Evolutionary conservation across 148 eudicot species (phyloP).

Genomic region (Fallopia convolvulus): DNA sequence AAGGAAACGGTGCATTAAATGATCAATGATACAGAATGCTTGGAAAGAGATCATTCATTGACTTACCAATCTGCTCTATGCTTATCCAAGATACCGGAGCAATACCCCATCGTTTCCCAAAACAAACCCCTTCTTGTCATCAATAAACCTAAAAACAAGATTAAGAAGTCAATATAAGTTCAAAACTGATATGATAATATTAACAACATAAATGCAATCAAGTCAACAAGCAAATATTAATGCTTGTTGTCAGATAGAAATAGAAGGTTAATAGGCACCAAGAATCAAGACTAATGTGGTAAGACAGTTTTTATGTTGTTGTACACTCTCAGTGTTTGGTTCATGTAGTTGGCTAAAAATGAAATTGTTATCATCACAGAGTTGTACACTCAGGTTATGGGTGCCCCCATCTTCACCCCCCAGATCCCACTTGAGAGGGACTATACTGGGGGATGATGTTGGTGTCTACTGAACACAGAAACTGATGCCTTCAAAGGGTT

Average conservation of each 20-base stretch:
- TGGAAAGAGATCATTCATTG: neutral
- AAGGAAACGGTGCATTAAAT: neutral
- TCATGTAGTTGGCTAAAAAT: neutral
- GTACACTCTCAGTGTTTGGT: neutral
- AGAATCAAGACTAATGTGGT: neutral
- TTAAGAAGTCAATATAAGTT: neutral
- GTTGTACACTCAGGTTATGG: neutral
- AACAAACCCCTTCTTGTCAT: constrained; percentile 81
- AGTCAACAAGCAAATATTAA: neutral
- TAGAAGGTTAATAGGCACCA: neutral
- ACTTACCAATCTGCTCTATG: neutral
- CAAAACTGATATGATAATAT: too few species aligned
- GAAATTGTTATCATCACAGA: neutral
- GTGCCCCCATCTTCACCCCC: too few species aligned
- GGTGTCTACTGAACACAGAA: too few species aligned
- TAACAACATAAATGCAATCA: neutral
- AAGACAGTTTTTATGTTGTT: neutral
- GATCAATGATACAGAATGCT: neutral
- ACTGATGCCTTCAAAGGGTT: too few species aligned
- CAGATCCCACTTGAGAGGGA: too few species aligned
- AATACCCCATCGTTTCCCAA: constrained; percentile 96
- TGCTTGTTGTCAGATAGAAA: neutral
- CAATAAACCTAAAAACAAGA: constrained; percentile 53
- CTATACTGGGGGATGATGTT: neutral
- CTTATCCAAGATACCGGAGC: constrained; percentile 86